These are phyloP conservation scores for Leucoagaricus sp. DNA, from an alignment of 1,284 basidiomycete species.

Conservation along the genomic window DNA sequence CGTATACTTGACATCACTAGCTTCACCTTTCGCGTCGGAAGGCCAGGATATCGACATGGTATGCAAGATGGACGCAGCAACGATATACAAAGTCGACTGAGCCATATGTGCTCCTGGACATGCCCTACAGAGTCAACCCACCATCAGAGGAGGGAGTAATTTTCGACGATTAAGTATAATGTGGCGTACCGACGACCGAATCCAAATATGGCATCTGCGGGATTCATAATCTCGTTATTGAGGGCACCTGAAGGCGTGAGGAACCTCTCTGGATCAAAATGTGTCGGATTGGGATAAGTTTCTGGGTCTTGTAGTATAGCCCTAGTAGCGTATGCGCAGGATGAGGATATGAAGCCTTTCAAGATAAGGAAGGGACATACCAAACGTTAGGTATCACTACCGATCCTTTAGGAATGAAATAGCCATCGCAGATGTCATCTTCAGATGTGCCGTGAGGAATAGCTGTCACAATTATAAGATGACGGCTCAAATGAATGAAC, in stretches of 20 bases:
- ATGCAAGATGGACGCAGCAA: constrained; percentile 4
- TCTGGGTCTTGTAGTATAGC: constrained; percentile 21
- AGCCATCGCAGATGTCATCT: constrained; percentile 36
- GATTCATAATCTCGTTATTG: constrained; percentile 7
- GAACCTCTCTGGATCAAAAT: constrained; percentile 23
- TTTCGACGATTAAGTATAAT: not conserved
- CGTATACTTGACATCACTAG: not conserved
- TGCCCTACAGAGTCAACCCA: not conserved
- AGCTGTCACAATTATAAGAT: constrained; percentile 21
- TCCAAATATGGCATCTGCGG: constrained; percentile 12
- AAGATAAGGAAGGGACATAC: constrained; percentile 19
- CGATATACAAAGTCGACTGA: constrained; percentile 1
- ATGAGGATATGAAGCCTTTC: not conserved
- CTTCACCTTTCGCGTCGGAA: not conserved
- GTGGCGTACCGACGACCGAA: constrained; percentile 17
- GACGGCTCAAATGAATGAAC: not conserved
- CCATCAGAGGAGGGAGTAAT: not conserved
- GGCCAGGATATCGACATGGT: constrained; percentile 11
- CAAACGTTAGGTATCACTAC: constrained; percentile 31
- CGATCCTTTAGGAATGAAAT: constrained; percentile 39
- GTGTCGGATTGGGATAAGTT: constrained; percentile 18
- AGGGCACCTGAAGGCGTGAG: constrained; percentile 13
- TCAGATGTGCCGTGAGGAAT: constrained; percentile 35
- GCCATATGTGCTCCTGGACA: constrained; percentile 17
- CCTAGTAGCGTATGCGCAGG: constrained; percentile 9